Evolutionary conservation across 768 basidiomycete species (phyloP), one percentile per base, ranked within the genome.

Genomic region (Pleurotus pulmonarius): DNA sequence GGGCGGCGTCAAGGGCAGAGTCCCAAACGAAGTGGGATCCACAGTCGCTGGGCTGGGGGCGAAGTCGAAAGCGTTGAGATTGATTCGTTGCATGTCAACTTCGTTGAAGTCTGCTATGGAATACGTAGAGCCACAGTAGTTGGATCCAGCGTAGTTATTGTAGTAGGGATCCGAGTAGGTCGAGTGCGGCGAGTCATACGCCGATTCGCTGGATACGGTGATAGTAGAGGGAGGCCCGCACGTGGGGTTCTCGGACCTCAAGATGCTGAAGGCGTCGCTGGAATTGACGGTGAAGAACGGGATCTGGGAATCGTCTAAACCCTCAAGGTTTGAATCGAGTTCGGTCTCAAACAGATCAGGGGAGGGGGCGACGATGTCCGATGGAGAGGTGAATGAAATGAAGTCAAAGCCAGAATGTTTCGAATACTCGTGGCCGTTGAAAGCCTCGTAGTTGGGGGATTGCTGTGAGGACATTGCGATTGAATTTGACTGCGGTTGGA

Each of bases 341-440:
- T 93, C 91, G 51, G 81, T 81, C 68, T 92, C 91, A 74, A 93
- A 92, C 60, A 84, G 78, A 77, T 92, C 90, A 59, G 88, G 87
- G 66, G 87, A 83, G 44, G 90, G 88, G 53, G 87, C 88, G 64
- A 84, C 77, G 72, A 88, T 80, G 73, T 90, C 88, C 58, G 82
- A 75, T 62, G 83, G 80, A 60, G 81, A 77, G 65, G 83, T 82
- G 73, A 86, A 86, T 68, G 85, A 85, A 73, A 83, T 78, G 75
- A 87, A 86, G 71, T 83, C 83, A 69, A 83, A 75, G 71, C 74
- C 74, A 65, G 80, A 60, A 24, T 64, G 69, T 59, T 68, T 64
- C 60, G 73, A 72, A 41, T 61, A 65, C 29, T 73, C 69, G 62
- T 75, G 73, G 53, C 67, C 63, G 61, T 64, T 67, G 69, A 66